Evolutionary conservation across 139 green algal genomes (phyloP).

Genomic region (Trebouxia sp.): DNA sequence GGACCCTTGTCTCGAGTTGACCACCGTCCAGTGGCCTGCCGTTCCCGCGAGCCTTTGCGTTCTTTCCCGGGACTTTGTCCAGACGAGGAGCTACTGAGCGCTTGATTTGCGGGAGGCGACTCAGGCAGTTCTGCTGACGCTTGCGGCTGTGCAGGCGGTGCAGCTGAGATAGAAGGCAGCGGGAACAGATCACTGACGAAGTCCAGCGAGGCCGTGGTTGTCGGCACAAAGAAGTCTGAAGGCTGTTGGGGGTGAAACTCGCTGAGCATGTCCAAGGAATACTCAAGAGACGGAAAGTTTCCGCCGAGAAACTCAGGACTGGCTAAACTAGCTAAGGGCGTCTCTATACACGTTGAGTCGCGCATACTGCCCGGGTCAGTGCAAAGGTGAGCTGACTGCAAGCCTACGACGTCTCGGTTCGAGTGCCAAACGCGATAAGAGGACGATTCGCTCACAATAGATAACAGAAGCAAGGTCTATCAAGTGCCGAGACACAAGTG

Average conservation of each 20-base stretch:
- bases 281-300: not conserved
- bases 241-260: slow-evolving; percentile 9
- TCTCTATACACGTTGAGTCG: not conserved
- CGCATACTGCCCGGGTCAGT: slow-evolving; percentile 18
- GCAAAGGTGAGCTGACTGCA: too few species aligned
- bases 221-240: not conserved
- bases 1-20: slow-evolving; percentile 14
- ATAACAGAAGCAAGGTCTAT: too few species aligned
- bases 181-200: slow-evolving; percentile 8
- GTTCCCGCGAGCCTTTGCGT: not conserved
- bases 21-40: slow-evolving; percentile 15
- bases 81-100: slow-evolving; percentile 9
- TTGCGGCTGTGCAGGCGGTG: not conserved
- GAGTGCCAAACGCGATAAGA: too few species aligned
- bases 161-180: not conserved
- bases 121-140: not conserved
- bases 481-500: too few species aligned
- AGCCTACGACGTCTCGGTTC: too few species aligned
- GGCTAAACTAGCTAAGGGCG: too few species aligned
- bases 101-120: not conserved
- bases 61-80: slow-evolving; percentile 4
- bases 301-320: not conserved
- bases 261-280: not conserved
- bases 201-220: not conserved
- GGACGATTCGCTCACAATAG: too few species aligned